Percentiles rank a stretch among this genome's conserved stretches.
Evolutionary conservation across 805 yeast species (phyloP).

Genomic region (Zygosaccharomyces bisporus): DNA sequence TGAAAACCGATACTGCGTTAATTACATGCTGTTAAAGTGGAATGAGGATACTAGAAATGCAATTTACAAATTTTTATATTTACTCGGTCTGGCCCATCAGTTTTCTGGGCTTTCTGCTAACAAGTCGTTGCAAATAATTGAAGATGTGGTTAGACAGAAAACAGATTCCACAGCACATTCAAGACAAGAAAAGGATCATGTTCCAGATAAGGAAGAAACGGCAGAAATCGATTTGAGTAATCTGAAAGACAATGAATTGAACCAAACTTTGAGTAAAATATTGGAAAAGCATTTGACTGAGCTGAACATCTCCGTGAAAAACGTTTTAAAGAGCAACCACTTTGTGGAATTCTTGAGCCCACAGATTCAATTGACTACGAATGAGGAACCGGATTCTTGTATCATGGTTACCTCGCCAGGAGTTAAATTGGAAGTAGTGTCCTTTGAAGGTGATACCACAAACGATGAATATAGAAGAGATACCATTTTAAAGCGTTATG

Average conservation of each 20-base stretch:
- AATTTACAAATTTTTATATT: conserved; percentile 55
- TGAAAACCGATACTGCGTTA: conserved; percentile 65
- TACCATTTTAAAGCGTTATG: conserved; percentile 62
- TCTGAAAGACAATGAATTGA: conserved; percentile 11
- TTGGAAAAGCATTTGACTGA: conserved; percentile 53
- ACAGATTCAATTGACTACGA: conserved; percentile 67
- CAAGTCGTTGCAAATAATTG: conserved; percentile 48
- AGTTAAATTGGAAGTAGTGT: conserved; percentile 64
- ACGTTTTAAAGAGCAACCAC: conserved; percentile 49
- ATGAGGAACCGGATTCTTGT: conserved; percentile 51
- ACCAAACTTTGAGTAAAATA: conserved; percentile 16
- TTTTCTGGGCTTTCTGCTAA: conserved; percentile 43
- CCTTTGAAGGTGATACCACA: conserved; percentile 50
- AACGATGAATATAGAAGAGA: conserved; percentile 44
- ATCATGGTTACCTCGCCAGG: conserved; percentile 70
- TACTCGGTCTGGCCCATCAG: conserved; percentile 44
- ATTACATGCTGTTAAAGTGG: conserved; percentile 76
- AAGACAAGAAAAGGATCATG: conserved; percentile 2
- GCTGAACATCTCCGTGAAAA: conserved; percentile 36
- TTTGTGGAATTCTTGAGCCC: conserved; percentile 70
- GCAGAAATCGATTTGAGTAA: conserved; percentile 4
- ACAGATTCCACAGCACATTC: conserved; percentile 7
- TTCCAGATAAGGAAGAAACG: neutral
- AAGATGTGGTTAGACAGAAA: conserved; percentile 43
- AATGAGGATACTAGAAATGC: conserved; percentile 63